phyloP scores from a whole-genome alignment of 805 yeast species.

The Hyphopichia homilentoma region DNA sequence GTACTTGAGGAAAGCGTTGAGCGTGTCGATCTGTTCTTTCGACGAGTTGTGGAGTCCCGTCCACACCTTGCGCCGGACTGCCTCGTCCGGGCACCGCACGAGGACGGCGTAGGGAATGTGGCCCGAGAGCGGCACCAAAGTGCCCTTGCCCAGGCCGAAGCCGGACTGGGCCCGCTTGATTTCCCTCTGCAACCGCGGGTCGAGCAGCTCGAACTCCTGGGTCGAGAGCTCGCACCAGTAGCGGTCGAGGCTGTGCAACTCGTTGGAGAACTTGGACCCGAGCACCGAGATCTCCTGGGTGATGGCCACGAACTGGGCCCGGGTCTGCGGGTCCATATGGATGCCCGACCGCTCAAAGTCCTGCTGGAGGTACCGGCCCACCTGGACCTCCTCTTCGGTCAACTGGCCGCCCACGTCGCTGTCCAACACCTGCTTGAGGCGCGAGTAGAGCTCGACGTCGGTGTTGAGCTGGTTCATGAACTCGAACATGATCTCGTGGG shows the following conservation, averaged over 20 bases:
- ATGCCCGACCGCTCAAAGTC: constrained; percentile 93
- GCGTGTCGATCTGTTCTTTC: constrained; percentile 52
- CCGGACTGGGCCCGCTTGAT: constrained; percentile 23
- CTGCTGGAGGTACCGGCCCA: constrained; percentile 71
- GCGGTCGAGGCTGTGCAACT: constrained; percentile 33
- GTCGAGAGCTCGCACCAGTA: constrained; percentile 34
- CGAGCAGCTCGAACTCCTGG: constrained; percentile 26
- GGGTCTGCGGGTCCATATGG: constrained; percentile 62
- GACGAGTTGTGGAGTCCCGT: constrained; percentile 64
- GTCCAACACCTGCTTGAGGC: constrained; percentile 54
- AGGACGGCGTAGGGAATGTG: constrained; percentile 63
- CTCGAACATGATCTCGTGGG: constrained; percentile 86
- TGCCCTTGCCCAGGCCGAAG: constrained; percentile 11
- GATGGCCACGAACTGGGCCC: constrained; percentile 67
- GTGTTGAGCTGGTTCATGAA: constrained; percentile 93
- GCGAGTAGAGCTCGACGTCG: constrained; percentile 63
- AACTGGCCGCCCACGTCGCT: constrained; percentile 32
- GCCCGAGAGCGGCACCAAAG: constrained; percentile 44
- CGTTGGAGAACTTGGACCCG: constrained; percentile 73
- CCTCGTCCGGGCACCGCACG: constrained; percentile 51
- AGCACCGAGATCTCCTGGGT: constrained; percentile 77
- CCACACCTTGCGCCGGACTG: constrained; percentile 71
- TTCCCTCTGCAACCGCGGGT: constrained; percentile 17
- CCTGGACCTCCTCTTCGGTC: constrained; percentile 73
- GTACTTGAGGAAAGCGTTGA: constrained; percentile 57